Base-by-base conservation (phyloP, 176 grass and related monocot species). In the Pontederia paniculata region DNA sequence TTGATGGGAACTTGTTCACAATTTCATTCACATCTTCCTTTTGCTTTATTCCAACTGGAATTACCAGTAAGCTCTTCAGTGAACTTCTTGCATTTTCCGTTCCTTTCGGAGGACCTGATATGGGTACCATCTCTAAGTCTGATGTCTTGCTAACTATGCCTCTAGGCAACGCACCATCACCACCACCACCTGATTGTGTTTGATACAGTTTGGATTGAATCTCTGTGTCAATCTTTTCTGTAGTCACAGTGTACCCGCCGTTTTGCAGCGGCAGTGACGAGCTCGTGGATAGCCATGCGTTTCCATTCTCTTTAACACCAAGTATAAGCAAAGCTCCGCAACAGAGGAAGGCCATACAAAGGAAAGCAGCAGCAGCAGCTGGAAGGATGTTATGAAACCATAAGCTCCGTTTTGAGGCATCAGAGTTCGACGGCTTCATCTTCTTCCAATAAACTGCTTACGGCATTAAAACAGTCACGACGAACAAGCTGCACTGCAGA, bases 91-190 rank as follows among this genome's bases (percentile, higher is more conserved):
- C 23, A 63, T 63, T 21, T 48, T 23, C 12, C 53, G 57, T 57
- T 41, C 9, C n/a, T 25, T 41, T 14, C 37, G 67, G 12, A 49
- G 67, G 42, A 44, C 67, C 54, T 54, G 20, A 19, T 5, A 70
- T 11, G 31, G 67, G 67, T 53, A 56, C 53, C 67, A 70, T 58
- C 47, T 70, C 67, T 43, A 70, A 18, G 54, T 70, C 21, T 58
- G 67, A 70, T 49, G 45, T 58, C 44, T 11, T 42, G 4, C 44
- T 48, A 19, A 70, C 44, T 57, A 70, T 70, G 55, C 67, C 67
- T 70, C 47, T 57, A 17, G 67, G 67, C 54, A 70, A 58, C 37
- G 53, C 44, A 57, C 48, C 67, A 58, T 41, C 44, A 25, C 53
- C 67, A 12, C 22, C 10, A 25, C 53, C 67, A 12, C 22, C 10